phyloP scores from a whole-genome alignment of 306 rosid species.

The Acacia crassicarpa region DNA sequence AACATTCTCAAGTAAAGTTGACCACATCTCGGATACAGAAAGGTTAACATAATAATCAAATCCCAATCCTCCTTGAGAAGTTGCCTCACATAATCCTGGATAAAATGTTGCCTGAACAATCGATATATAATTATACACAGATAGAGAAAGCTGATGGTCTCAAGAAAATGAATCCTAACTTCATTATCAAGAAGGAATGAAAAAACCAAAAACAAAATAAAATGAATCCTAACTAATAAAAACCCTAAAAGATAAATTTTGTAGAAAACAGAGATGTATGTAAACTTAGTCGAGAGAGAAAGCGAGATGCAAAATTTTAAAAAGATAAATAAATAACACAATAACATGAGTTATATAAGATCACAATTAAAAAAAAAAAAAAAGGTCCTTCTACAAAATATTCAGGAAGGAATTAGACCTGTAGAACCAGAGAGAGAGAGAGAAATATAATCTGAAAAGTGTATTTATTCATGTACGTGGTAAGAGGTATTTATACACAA shows the following conservation, averaged over 20 bases:
- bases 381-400: neutral
- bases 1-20: slow-evolving; percentile 71
- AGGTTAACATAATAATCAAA: slow-evolving; percentile 93
- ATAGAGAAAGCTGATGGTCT: neutral
- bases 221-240: neutral
- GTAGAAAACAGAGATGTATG: neutral
- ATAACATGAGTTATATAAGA: neutral
- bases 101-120: slow-evolving; percentile 78
- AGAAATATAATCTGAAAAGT: no score
- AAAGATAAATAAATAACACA: neutral
- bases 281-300: neutral
- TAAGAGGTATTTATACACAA: no score
- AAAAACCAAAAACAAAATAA: no score
- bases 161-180: neutral
- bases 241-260: neutral
- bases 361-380: neutral
- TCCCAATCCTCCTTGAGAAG: slow-evolving; percentile 96
- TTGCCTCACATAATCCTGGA: slow-evolving; percentile 90
- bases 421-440: no score
- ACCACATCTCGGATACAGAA: slow-evolving; percentile 86
- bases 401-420: neutral
- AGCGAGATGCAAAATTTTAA: neutral
- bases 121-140: slow-evolving; percentile 18
- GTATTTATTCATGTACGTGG: no score
- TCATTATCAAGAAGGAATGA: neutral